Percentiles rank a stretch among this genome's conserved stretches.
phyloP scores from a whole-genome alignment of 768 basidiomycete species.

The Mycena albidolilacea region DNA sequence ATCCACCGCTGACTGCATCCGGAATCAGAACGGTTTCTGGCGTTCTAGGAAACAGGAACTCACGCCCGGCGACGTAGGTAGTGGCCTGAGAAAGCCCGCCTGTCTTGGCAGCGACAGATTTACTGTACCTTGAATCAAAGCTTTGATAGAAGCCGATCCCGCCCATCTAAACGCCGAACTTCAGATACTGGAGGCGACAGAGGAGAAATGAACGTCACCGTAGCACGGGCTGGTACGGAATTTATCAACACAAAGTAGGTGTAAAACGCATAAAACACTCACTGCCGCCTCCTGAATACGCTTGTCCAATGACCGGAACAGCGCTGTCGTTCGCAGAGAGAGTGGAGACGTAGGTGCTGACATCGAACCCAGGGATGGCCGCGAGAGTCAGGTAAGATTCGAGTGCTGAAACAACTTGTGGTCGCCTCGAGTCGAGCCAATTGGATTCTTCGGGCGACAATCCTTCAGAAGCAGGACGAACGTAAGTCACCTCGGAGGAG shows the following conservation, averaged over 20 bases:
- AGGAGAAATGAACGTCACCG: conserved; percentile 4
- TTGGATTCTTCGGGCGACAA: conserved; percentile 24
- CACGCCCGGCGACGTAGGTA: conserved; percentile 31
- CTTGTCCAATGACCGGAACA: conserved; percentile 27
- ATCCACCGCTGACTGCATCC: conserved; percentile 24
- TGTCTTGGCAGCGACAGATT: conserved; percentile 19
- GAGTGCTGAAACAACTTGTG: conserved; percentile 25
- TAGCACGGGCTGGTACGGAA: conserved; percentile 2
- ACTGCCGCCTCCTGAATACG: conserved; percentile 28
- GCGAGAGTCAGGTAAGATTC: too few relatives aligned
- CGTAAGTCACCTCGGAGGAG: conserved; percentile 11
- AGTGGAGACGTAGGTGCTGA: conserved; percentile 18
- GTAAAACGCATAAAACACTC: neutral
- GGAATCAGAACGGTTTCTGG: conserved; percentile 10
- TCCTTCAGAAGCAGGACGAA: conserved; percentile 28
- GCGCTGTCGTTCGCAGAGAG: conserved; percentile 24
- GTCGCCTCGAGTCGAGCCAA: conserved; percentile 27
- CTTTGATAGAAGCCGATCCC: conserved; percentile 26
- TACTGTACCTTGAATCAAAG: conserved; percentile 28
- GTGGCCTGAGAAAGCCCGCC: too few relatives aligned
- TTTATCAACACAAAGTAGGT: neutral
- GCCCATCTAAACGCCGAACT: conserved; percentile 19
- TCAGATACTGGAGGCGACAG: neutral
- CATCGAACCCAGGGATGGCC: conserved; percentile 29
- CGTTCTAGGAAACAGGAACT: conserved; percentile 6